phyloP scores from a whole-genome alignment of 73 alveolate species.

The Paramecium primaurelia region DNA sequence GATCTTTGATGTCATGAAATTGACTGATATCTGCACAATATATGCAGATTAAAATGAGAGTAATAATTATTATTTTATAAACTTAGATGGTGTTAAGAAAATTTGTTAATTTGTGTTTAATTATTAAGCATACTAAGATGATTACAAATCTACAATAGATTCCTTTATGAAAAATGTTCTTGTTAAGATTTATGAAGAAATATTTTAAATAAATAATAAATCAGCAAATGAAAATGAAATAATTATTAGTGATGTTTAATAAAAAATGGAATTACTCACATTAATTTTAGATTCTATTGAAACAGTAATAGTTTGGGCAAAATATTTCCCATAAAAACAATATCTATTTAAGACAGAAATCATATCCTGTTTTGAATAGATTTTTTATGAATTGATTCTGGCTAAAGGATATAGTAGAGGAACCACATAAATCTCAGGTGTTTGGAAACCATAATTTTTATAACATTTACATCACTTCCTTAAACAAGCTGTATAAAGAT shows the following conservation, averaged over 20 bases:
- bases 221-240: constrained; percentile 1
- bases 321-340: neutral
- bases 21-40: constrained; percentile 38
- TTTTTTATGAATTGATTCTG: neutral
- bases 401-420: constrained; percentile 36
- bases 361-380: neutral
- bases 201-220: neutral
- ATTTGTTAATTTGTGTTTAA: neutral
- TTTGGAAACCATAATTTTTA: neutral
- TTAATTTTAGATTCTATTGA: constrained; percentile 3
- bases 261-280: neutral
- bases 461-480: neutral
- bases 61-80: neutral
- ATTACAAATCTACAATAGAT: neutral
- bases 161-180: neutral
- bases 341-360: neutral
- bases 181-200: neutral
- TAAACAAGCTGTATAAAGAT: neutral
- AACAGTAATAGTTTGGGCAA: neutral
- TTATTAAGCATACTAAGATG: neutral
- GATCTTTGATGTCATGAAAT: constrained; percentile 26
- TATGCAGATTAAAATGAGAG: neutral
- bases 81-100: neutral
- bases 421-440: neutral
- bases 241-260: neutral